Evolutionary conservation across 176 grass and related monocot genomes (phyloP).

Genomic region (Poa pratensis): DNA sequence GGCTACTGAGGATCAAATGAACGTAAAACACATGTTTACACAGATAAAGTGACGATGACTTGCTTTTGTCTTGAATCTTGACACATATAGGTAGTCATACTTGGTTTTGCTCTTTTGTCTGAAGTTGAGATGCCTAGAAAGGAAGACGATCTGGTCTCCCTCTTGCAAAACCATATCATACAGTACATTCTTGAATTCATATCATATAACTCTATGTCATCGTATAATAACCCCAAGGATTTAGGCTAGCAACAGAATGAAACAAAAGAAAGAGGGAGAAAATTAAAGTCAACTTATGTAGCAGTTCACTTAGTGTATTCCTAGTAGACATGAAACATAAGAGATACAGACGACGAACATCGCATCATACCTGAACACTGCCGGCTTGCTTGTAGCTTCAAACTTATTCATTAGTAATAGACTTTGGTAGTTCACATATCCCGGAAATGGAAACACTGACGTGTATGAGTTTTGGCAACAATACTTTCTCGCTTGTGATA

Average conservation of each 20-base stretch:
- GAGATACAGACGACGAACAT: not conserved
- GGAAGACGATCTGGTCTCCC: not conserved
- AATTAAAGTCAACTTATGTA: conserved; percentile 20
- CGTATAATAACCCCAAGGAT: conserved; percentile 4
- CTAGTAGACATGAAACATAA: conserved; percentile 28
- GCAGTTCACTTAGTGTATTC: not conserved
- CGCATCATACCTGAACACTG: conserved; percentile 35
- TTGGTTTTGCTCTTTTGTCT: not conserved
- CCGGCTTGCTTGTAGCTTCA: not conserved
- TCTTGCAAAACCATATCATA: conserved; percentile 7
- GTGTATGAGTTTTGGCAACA: not conserved
- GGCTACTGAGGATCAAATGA: not conserved
- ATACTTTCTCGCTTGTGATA: not conserved
- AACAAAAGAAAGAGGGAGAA: not conserved
- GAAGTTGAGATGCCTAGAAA: not conserved
- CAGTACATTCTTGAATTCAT: not conserved
- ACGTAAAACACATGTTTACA: not conserved
- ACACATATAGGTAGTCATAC: not conserved
- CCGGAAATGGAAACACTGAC: not conserved
- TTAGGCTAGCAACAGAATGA: not conserved
- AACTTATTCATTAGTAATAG: not conserved
- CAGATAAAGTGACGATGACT: conserved; percentile 5
- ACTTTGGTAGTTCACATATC: conserved; percentile 1
- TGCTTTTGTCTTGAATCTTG: conserved; percentile 15
- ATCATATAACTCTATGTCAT: not conserved